Conservation (phyloP, 2,329 filamentous ascomycete species). For the Claviceps africana region DNA sequence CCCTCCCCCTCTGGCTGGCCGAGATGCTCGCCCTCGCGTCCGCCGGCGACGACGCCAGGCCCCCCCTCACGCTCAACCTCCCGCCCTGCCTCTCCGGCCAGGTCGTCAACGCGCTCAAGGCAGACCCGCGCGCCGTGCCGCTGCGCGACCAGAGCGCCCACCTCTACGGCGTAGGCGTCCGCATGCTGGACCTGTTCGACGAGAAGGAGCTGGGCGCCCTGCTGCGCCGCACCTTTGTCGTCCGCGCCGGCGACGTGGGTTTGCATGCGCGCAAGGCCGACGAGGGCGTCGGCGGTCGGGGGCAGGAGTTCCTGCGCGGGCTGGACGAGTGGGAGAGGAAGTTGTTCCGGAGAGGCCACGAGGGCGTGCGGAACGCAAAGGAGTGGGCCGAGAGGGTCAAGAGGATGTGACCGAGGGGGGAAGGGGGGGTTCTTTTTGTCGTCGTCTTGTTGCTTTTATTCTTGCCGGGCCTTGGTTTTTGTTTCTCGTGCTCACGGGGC, state of each 20-base stretch:
- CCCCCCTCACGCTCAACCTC: conserved; percentile 68
- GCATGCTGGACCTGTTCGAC: conserved; percentile 83
- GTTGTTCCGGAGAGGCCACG: conserved; percentile 60
- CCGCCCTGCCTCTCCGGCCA: conserved; percentile 62
- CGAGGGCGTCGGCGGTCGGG: conserved; percentile 40
- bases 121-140: conserved; percentile 75
- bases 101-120: conserved; percentile 80
- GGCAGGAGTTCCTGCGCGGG: conserved; percentile 72
- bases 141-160: conserved; percentile 70
- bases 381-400: conserved; percentile 52
- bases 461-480: no score
- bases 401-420: conserved; percentile 22
- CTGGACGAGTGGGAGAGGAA: conserved; percentile 81
- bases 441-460: background rate
- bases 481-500: no score
- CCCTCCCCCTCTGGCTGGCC: conserved; percentile 84
- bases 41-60: conserved; percentile 29
- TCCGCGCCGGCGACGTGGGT: conserved; percentile 66
- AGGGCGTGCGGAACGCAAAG: conserved; percentile 55
- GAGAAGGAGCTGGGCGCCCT: conserved; percentile 65
- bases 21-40: conserved; percentile 75
- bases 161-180: conserved; percentile 74
- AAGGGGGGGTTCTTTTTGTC: background rate
- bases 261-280: conserved; percentile 80
- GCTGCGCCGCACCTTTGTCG: conserved; percentile 64